phyloP scores from a whole-genome alignment of 352 stramenopile genomes.

The Phytopythium delawarense region DNA sequence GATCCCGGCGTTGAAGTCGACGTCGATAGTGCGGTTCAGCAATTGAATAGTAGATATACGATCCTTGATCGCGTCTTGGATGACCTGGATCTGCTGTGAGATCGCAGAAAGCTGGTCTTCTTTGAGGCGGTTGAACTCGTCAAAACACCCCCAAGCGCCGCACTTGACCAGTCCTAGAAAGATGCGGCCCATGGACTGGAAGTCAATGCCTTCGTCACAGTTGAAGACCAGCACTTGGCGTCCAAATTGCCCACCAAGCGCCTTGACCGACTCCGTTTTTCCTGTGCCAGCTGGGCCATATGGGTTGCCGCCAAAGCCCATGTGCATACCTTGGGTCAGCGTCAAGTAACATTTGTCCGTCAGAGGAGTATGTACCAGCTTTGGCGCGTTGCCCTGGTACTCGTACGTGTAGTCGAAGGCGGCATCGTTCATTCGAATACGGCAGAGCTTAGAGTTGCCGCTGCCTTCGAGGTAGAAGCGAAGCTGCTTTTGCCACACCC shows the following conservation, averaged over 20 bases:
- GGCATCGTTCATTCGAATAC: conserved; percentile 76
- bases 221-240: conserved; percentile 93
- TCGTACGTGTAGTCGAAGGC: conserved; percentile 93
- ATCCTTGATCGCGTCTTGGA: conserved; percentile 93
- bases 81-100: conserved; percentile 94
- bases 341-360: conserved; percentile 96
- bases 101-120: conserved; percentile 93
- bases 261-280: conserved; percentile 95
- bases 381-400: conserved; percentile 92
- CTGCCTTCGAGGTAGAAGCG: conserved; percentile 84
- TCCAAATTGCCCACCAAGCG: conserved; percentile 87
- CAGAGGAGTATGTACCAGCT: conserved; percentile 93
- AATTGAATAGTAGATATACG: conserved; percentile 65
- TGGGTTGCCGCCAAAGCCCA: conserved; percentile 92
- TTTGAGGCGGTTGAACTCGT: conserved; percentile 96
- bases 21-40: conserved; percentile 80
- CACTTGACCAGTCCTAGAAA: conserved; percentile 95
- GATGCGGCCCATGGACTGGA: conserved; percentile 93
- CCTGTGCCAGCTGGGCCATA: conserved; percentile 93
- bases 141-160: conserved; percentile 95
- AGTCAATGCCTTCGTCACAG: conserved; percentile 94
- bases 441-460: conserved; percentile 24
- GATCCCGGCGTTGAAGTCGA: conserved; percentile 93
- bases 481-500: conserved; percentile 94
- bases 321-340: conserved; percentile 92